These are phyloP conservation scores for Ramularia collo-cygni DNA, from an alignment of 2,329 filamentous ascomycete genomes.

Conservation along the genomic window DNA sequence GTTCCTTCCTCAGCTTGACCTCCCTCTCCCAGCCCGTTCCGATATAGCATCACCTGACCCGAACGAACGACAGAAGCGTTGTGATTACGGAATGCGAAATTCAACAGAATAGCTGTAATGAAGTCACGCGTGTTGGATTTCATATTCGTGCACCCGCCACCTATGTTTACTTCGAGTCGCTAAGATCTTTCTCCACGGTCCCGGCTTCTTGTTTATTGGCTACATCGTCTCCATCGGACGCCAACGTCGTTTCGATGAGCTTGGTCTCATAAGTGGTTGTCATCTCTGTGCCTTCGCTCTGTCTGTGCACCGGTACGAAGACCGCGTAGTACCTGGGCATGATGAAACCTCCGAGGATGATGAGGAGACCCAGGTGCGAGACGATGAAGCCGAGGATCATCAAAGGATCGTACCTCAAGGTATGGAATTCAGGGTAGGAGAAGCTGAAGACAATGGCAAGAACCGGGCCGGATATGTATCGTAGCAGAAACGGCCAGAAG, in stretches of 20 bases:
- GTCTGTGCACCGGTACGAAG: constrained; percentile 44
- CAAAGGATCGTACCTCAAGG: constrained; percentile 44
- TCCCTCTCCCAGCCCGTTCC: too few relatives aligned
- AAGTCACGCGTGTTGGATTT: too few relatives aligned
- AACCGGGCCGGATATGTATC: constrained; percentile 45
- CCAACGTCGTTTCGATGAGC: background rate
- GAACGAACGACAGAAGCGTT: too few relatives aligned
- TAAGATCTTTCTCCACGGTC: too few relatives aligned
- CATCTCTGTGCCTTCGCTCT: constrained; percentile 36
- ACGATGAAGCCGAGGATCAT: constrained; percentile 46
- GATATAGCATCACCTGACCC: too few relatives aligned
- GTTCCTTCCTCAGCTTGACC: too few relatives aligned
- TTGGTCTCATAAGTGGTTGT: constrained; percentile 3
- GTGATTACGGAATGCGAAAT: too few relatives aligned
- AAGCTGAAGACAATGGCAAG: constrained; percentile 49
- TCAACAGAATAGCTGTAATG: too few relatives aligned
- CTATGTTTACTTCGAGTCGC: too few relatives aligned
- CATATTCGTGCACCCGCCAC: too few relatives aligned
- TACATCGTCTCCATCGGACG: too few relatives aligned
- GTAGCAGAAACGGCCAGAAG: constrained; percentile 46
- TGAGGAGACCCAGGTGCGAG: constrained; percentile 41
- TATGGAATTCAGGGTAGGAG: constrained; percentile 45
- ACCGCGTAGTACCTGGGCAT: constrained; percentile 49
- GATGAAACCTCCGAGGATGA: constrained; percentile 44
- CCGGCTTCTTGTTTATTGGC: too few relatives aligned